Evolutionary conservation across 495 filamentous ascomycete genomes (phyloP), one percentile per base, ranked within the genome.

Genomic region (Copromyces sp.): DNA sequence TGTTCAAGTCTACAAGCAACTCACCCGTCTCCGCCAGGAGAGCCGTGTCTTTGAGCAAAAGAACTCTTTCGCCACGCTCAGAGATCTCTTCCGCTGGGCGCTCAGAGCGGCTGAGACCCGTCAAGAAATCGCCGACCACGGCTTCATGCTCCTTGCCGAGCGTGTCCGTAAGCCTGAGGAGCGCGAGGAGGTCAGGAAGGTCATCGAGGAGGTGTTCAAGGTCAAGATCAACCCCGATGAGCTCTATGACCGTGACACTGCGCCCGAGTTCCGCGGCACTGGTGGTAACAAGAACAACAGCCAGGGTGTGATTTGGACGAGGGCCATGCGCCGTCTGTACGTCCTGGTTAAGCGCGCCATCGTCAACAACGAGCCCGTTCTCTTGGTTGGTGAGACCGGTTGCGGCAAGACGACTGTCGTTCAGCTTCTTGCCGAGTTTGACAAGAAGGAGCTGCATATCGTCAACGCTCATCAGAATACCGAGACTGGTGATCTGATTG

Each of bases 11-110:
- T 99, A 99, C 81, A 90, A 93, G 75, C 93, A 95, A 78, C 87
- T 99, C 24, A 95, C 95, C 8, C 83, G 91, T 9, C 83, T 98
- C 12, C 93, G 96, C 14, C 96, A 99, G 80, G 91, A 93, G 24
- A 93, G 89, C 76, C 85, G 96, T 35, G 82, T 98, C 1, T 99
- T 98, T 78, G 96, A 99, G 82, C 94, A 98, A 77, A 97, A 96
- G 79, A 94, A 95, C 78, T 94, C 94, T 77, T 99, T 99, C 81
- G 96, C 96, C 9, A 99, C 96, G 9, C 84, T 99, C 35, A 87
- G 96, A 86, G 96, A 99, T 82, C 88, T 99, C 4, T 99, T 99
- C 76, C 87, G 96, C 72, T 99, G 96, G 96, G 95, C 96, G n/a
- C 83, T 94, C 47, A 87, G 96, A 76, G 88, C 89, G 53, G 93